Evolutionary conservation across 31 red algal genomes (phyloP).

Genomic region (Porphyra umbilicalis): DNA sequence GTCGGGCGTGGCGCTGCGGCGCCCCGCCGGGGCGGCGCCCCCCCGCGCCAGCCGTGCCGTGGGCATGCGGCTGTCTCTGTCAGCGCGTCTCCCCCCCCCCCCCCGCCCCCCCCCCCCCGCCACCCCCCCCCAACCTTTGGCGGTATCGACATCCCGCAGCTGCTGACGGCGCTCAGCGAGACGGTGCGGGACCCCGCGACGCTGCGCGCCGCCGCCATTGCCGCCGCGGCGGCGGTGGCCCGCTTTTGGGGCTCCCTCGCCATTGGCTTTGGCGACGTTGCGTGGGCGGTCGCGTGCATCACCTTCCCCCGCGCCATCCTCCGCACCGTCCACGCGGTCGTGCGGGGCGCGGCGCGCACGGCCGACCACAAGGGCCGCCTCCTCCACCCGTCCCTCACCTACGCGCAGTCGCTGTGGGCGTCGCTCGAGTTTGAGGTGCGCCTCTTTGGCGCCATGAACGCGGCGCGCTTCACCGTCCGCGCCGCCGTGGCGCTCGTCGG

Average conservation of each 20-base stretch:
- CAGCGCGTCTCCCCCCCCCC: too few relatives aligned
- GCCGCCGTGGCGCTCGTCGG: background rate
- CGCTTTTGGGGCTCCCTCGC: background rate
- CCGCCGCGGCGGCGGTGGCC: background rate
- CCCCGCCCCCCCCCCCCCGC: background rate
- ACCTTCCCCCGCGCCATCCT: background rate
- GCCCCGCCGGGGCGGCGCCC: background rate
- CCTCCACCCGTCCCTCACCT: background rate
- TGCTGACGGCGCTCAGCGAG: background rate
- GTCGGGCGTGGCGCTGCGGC: background rate
- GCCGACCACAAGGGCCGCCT: background rate
- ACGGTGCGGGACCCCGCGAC: background rate
- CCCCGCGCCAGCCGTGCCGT: too few relatives aligned
- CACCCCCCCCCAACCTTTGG: background rate
- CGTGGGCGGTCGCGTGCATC: background rate
- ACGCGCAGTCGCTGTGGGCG: background rate
- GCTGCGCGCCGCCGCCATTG: background rate
- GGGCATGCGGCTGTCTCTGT: too few relatives aligned
- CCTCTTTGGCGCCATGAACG: background rate
- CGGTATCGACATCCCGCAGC: background rate
- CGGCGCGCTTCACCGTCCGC: background rate
- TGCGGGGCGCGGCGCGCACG: background rate
- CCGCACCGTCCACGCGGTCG: background rate
- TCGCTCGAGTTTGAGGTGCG: background rate
- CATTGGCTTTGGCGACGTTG: background rate